Base-by-base conservation (phyloP, 2,329 filamentous ascomycete genomes). In the Calonectria multiphialidica region DNA sequence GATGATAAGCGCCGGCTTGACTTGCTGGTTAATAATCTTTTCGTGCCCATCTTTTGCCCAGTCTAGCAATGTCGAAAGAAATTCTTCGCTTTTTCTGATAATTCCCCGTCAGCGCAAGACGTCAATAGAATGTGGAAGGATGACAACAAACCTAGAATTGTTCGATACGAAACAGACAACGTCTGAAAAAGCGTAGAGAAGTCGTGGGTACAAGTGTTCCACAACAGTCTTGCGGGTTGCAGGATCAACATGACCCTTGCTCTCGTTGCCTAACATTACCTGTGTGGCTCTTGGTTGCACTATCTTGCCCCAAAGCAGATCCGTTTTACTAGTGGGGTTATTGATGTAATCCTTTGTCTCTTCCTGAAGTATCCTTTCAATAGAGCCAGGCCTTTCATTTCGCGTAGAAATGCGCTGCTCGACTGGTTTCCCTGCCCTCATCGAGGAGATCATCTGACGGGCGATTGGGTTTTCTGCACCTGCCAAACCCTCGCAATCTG, bases 31-130 rank as follows among this genome's bases (percentile, higher is more conserved):
- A 2, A 72, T 57, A 5, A 65, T 72, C 10, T 63, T 63, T 3
- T 74, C 74, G 6, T 75, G 66, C 3, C 69, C 70, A 1, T 74
- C 72, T 12, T 70, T 69, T 7, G 74, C 74, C 74, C 74, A 75
- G 1, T 62, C 37, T 21, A 75, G 70, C 1, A 75, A 30, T 2
- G 53, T 9, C 1, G 49, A 44, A 1, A 75, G 42, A 10, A 75
- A 72, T 4, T n/a, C 35, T 13, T 66, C 28, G 28, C 28, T 30
- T 30, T 30, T 0, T 47, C 65, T 0, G 59, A 44, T n/a, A 68
- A 71, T 28, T 50, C 3, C 5, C 12, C 18, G 16, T 40, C 8
- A 49, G 30, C 40, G 33, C 37, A 12, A 37, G 44, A 30, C 3
- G 9, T 25, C 18, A 30, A 16, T 4, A 10, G 21, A 35, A 2